Percentiles rank a stretch among this genome's conserved stretches.
These are phyloP conservation scores for Geranium brycei DNA, from an alignment of 345 rosid genomes.

Conservation along the genomic window DNA sequence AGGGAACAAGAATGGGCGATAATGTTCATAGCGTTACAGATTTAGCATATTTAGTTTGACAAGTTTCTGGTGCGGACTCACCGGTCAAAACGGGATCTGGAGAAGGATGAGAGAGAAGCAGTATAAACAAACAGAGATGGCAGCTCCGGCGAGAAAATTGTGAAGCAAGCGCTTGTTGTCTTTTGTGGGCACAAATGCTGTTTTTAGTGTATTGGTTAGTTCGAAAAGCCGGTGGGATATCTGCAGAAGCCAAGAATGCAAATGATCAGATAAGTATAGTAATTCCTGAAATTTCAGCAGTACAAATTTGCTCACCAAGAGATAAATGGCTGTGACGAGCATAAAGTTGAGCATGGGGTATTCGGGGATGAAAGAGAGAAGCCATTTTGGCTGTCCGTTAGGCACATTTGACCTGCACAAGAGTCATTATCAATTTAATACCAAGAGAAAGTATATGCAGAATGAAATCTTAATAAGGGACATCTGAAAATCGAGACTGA, in stretches of 20 bases:
- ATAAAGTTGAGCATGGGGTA: constrained; percentile 87
- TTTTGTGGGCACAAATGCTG: constrained; percentile 61
- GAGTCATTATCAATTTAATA: not conserved
- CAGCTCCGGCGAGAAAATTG: constrained; percentile 54
- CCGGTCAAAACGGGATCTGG: constrained; percentile 57
- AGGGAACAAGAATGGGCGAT: too few relatives aligned
- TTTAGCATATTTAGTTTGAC: too few relatives aligned
- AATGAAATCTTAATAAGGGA: too few relatives aligned
- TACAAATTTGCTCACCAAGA: constrained; percentile 41
- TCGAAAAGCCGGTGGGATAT: constrained; percentile 73
- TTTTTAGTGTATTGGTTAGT: constrained; percentile 64
- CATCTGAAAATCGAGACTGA: too few relatives aligned
- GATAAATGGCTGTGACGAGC: constrained; percentile 81
- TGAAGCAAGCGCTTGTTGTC: constrained; percentile 49
- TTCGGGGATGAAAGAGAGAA: constrained; percentile 74
- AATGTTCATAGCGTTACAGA: too few relatives aligned
- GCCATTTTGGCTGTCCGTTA: constrained; percentile 99
- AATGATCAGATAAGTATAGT: too few relatives aligned
- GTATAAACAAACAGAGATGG: constrained; percentile 45
- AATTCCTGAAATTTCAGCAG: not conserved
- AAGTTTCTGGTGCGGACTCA: constrained; percentile 19
- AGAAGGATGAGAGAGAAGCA: constrained; percentile 54
- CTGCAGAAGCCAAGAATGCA: constrained; percentile 26
- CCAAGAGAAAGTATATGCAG: too few relatives aligned
- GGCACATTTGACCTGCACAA: constrained; percentile 61